Percentiles rank a stretch among this genome's conserved stretches.
Conservation (phyloP, 257 asterid species). For the Solanum bukasovii region DNA sequence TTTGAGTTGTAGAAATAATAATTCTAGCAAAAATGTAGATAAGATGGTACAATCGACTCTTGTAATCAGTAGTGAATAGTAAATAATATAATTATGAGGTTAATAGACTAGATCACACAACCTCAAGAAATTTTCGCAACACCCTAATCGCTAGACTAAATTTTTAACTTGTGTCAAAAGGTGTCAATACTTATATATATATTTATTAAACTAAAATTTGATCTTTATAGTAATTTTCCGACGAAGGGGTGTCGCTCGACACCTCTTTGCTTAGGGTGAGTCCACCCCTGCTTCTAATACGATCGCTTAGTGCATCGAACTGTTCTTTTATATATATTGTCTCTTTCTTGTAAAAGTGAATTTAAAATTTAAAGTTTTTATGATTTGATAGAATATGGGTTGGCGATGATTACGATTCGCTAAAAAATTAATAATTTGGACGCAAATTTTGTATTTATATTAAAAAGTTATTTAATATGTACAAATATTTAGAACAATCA, state of each 20-base stretch:
- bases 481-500: neutral
- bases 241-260: too few relatives aligned
- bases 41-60: neutral
- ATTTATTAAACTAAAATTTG: too few relatives aligned
- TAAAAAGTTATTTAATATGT: neutral
- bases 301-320: accelerated
- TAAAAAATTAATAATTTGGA: neutral
- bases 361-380: neutral
- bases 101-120: neutral
- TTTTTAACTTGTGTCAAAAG: neutral
- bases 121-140: neutral
- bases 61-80: neutral
- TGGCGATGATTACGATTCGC: neutral
- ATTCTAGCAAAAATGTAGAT: neutral
- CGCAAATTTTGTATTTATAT: neutral
- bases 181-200: neutral
- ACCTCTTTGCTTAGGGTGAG: neutral
- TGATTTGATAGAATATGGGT: neutral
- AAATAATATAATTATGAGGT: too few relatives aligned
- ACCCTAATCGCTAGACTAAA: too few relatives aligned
- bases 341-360: neutral
- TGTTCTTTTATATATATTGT: neutral
- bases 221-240: too few relatives aligned
- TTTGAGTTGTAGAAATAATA: neutral
- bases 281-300: too few relatives aligned